Evolutionary conservation across 2,329 filamentous ascomycete genomes (phyloP).

Genomic region (Nannizziopsis barbatae): DNA sequence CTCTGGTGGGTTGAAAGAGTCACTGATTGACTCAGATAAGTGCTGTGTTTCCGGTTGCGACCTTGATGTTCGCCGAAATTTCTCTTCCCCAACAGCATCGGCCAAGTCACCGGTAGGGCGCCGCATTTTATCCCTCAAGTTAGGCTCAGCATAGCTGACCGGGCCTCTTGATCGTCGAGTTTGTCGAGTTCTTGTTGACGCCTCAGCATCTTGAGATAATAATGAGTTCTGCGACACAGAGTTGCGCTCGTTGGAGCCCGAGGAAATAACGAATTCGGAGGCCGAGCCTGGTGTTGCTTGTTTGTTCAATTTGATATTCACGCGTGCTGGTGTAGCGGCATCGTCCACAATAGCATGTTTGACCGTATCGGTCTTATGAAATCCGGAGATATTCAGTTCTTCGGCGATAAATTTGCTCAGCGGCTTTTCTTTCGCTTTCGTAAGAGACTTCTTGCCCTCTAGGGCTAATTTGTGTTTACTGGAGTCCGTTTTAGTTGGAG

Average conservation of each 20-base stretch:
- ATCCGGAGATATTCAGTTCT: neutral
- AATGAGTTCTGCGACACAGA: no score
- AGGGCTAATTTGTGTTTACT: neutral
- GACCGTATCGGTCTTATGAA: neutral
- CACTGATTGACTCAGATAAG: conserved; percentile 16
- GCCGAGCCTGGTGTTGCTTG: no score
- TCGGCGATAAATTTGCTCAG: neutral
- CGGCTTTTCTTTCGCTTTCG: neutral
- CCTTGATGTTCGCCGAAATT: conserved; percentile 36
- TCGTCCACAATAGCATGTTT: neutral
- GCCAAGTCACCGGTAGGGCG: conserved; percentile 64
- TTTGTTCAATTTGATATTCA: no score
- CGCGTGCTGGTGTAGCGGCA: no score
- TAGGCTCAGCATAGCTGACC: conserved; percentile 74
- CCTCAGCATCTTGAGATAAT: no score
- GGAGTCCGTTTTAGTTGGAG: conserved; percentile 22
- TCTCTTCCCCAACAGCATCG: conserved; percentile 57
- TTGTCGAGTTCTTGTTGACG: conserved; percentile 6
- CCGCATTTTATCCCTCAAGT: conserved; percentile 71
- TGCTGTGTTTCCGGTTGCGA: conserved; percentile 27
- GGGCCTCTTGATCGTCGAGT: conserved; percentile 51
- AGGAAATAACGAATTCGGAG: no score
- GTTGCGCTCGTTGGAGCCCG: no score
- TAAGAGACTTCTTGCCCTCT: neutral
- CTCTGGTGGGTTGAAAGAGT: conserved; percentile 4